Evolutionary conservation across 352 stramenopile species (phyloP), one percentile per base, ranked within the genome.

Genomic region (Phytophthora pistaciae): DNA sequence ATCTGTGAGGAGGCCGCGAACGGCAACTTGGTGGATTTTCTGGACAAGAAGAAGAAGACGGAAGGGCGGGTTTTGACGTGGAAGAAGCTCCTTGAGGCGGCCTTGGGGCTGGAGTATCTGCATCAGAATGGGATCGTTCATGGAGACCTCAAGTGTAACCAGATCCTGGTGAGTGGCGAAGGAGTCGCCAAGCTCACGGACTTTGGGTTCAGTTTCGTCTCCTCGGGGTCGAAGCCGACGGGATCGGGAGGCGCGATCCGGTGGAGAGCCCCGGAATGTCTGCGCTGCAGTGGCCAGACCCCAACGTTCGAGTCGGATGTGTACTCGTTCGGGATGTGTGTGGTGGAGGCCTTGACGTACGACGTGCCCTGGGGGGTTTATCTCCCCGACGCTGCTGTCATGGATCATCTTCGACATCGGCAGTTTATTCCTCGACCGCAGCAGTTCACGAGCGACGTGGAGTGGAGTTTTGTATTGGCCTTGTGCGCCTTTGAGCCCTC

Each of bases 121-220:
- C 80, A 90, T 29, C 68, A 71, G 8, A 60, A 63, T 14, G 27
- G 60, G 2, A 69, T 88, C 11, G 53, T 85, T 36, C 78, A 87
- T 5, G 66, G 73, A 2, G 53, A 82, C 16, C 59, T 84, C 58
- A 98, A 98, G 74, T 96, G 93, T 31, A 76, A 74, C 16, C 72
- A 87, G 16, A 60, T 90, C 18, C 72, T 87, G 13, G 57, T 89
- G 14, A 63, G 56, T 14, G 36, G 21, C 5, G 53, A 79, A 16
- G 57, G 76, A 9, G 23, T 66, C 7, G 70, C 72, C 1, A 80
- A 65, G n/a, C 44, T 87, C 4, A 64, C 73, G 3, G 79, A 79
- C 49, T 84, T 83, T 57, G 70, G 60, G 5, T 48, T 83, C 2
- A 69, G 54, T 33, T 60, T 46, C 21, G 25, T 70, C 18, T 56